phyloP scores from a whole-genome alignment of 768 basidiomycete genomes.

The Leccinum imitatum region DNA sequence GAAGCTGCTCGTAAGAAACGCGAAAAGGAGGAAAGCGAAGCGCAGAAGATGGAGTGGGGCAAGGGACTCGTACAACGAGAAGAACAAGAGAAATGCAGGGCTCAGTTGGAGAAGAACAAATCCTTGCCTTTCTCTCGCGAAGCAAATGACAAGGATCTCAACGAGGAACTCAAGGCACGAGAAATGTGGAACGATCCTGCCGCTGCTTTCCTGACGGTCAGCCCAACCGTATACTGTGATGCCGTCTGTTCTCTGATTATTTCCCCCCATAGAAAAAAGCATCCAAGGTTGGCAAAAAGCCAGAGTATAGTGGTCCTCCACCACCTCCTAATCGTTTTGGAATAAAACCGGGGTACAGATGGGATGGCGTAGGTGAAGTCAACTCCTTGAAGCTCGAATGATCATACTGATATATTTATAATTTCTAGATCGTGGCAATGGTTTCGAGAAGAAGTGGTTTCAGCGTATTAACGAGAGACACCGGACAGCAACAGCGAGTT shows the following conservation, averaged over 20 bases:
- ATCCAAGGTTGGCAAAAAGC: slow-evolving; percentile 73
- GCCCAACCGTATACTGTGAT: slow-evolving; percentile 21
- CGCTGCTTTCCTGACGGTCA: slow-evolving; percentile 85
- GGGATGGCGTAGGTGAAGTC: slow-evolving; percentile 93
- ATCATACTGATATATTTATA: neutral
- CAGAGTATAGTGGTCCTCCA: slow-evolving; percentile 83
- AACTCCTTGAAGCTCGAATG: neutral
- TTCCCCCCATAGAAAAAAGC: slow-evolving; percentile 59
- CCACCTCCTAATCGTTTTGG: slow-evolving; percentile 95
- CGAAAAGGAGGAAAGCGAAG: slow-evolving; percentile 82
- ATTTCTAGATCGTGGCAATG: slow-evolving; percentile 77
- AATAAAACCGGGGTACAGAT: slow-evolving; percentile 93
- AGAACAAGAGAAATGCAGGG: slow-evolving; percentile 64
- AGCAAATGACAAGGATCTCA: slow-evolving; percentile 82
- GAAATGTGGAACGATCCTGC: slow-evolving; percentile 98
- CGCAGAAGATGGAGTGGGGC: slow-evolving; percentile 96
- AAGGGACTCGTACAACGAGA: slow-evolving; percentile 91
- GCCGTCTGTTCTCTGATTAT: slow-evolving; percentile 3
- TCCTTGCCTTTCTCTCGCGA: slow-evolving; percentile 69
- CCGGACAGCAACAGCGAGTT: slow-evolving; percentile 68
- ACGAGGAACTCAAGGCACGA: slow-evolving; percentile 77
- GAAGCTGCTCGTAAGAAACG: slow-evolving; percentile 82
- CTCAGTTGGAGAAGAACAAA: slow-evolving; percentile 68
- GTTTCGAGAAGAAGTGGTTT: slow-evolving; percentile 92
- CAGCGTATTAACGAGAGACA: slow-evolving; percentile 77